Evolutionary conservation across 2,329 filamentous ascomycete genomes (phyloP), one percentile per base, ranked within the genome.

Genomic region (Xylaria sp.): DNA sequence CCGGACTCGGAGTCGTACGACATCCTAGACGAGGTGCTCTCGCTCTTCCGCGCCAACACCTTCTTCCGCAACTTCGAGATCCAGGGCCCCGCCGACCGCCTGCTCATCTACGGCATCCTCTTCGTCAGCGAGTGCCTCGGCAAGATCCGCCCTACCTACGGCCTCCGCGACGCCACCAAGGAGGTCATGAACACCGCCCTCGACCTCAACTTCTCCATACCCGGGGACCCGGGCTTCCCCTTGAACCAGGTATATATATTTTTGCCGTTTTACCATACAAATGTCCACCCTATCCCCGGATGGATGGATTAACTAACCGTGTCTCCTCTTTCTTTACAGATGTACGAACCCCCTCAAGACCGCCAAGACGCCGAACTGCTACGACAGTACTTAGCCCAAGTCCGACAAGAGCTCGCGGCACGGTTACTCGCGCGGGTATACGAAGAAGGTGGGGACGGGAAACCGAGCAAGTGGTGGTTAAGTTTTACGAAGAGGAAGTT

Each of bases 51-150:
- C 73, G 95, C 96, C 77, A 98, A 99, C 85, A 98, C 95, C 69
- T 95, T 99, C 83, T 99, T 98, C 87, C 92, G 96, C 78, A 99
- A 98, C 87, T 99, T 99, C 78, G 96, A 98, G 86, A 97, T 98
- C 84, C 95, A 97, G 83, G 96, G 96, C 16, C 92, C 93, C 29
- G 95, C 96, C 67, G 96, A 99, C 83, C 89, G 96, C 48, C 90
- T 98, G 78, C 87, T 99, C 74, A 94, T 98, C 78, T 99, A 99
- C 84, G 95, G 95, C 71, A 99, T 98, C 80, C 87, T 97, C 79
- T 98, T 95, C 82, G 88, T 98, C 77, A 95, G 91, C 82, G 94
- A 98, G 81, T 94, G 93, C 76, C 84, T 99, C 79, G 85, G 87
- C 76, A 97, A 96, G 87, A 94, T 98, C 79, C 93, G 91, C 83